Evolutionary conservation across 768 basidiomycete species (phyloP).

Genomic region (Cubamyces sp.): DNA sequence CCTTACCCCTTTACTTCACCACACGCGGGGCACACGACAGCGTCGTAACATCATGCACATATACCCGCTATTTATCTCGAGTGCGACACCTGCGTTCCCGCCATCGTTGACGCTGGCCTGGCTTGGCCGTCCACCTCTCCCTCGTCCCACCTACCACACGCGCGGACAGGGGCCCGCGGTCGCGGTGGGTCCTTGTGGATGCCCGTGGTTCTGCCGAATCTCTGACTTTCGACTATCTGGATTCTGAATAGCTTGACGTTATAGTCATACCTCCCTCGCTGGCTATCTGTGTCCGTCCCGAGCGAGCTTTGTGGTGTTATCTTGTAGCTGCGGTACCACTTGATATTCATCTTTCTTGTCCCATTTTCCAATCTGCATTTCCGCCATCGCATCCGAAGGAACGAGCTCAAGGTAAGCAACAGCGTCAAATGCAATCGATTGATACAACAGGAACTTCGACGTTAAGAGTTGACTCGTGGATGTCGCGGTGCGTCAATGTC

Average conservation of each 20-base stretch:
- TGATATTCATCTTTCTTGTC: background rate
- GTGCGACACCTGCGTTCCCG: conserved; percentile 11
- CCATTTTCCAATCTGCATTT: background rate
- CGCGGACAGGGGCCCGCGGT: conserved; percentile 15
- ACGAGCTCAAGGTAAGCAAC: too few species aligned
- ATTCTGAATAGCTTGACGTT: background rate
- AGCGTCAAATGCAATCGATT: too few species aligned
- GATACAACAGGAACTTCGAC: too few species aligned
- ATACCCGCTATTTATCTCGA: conserved; percentile 17
- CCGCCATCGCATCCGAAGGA: background rate
- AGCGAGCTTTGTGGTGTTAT: conserved; percentile 5
- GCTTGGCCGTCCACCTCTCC: background rate
- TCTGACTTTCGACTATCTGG: background rate
- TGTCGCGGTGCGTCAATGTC: too few species aligned
- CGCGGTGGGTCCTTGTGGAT: conserved; percentile 4
- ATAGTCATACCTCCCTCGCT: background rate
- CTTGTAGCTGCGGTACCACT: background rate
- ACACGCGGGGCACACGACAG: conserved; percentile 20
- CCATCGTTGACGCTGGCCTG: background rate
- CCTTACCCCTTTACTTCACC: background rate
- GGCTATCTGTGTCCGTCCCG: background rate
- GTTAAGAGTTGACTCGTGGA: too few species aligned
- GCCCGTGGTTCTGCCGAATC: conserved; percentile 1
- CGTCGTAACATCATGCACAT: conserved; percentile 19
- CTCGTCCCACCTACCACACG: background rate